Percentiles rank a stretch among this genome's conserved stretches.
These are phyloP conservation scores for Penicilliopsis zonata DNA, from an alignment of 495 filamentous ascomycete genomes.

Conservation along the genomic window DNA sequence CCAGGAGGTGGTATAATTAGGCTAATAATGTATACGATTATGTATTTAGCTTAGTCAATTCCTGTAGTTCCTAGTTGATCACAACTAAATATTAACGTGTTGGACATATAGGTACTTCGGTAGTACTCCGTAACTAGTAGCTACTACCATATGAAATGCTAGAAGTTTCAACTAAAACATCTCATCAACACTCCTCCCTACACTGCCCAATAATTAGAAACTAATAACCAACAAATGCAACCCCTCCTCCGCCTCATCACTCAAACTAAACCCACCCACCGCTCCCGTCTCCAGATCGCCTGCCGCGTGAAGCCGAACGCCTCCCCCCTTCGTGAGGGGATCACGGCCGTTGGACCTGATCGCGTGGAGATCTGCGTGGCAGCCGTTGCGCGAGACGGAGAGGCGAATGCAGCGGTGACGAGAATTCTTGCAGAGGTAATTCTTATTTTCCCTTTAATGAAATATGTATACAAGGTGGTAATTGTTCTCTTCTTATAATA, in stretches of 20 bases:
- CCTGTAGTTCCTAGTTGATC: too few relatives aligned
- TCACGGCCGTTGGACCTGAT: constrained; percentile 38
- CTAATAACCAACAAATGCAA: not conserved
- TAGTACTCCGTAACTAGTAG: too few relatives aligned
- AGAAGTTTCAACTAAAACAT: too few relatives aligned
- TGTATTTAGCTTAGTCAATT: too few relatives aligned
- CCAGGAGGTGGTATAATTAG: too few relatives aligned
- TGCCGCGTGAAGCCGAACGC: constrained; percentile 58
- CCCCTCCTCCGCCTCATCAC: not conserved
- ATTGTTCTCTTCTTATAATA: not conserved
- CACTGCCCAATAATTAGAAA: too few relatives aligned
- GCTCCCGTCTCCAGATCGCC: constrained; percentile 27
- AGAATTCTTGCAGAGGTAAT: constrained; percentile 50
- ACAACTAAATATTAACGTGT: too few relatives aligned
- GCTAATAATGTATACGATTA: too few relatives aligned
- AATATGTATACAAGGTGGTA: not conserved
- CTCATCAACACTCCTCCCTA: too few relatives aligned
- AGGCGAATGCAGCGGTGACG: constrained; percentile 55
- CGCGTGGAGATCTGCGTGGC: constrained; percentile 49
- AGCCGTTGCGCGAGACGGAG: constrained; percentile 50
- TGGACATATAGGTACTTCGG: too few relatives aligned
- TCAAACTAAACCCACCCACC: not conserved
- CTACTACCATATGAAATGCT: too few relatives aligned
- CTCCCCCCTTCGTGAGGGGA: constrained; percentile 45
- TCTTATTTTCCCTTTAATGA: not conserved